These are phyloP conservation scores for Termitomyces sp. DNA, from an alignment of 768 basidiomycete species.

Conservation along the genomic window DNA sequence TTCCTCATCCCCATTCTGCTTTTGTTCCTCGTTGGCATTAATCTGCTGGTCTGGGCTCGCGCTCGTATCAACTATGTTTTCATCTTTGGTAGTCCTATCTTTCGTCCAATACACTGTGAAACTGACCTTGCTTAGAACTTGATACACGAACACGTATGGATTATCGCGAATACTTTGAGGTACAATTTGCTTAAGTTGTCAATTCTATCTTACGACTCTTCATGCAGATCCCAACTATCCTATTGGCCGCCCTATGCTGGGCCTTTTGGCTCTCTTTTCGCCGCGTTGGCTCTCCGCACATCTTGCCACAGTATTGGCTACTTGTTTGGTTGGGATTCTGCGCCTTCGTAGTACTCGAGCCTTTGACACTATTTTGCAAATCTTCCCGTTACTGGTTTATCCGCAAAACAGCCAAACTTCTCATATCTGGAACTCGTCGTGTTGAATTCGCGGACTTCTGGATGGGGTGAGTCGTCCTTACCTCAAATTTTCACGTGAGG, in stretches of 20 bases:
- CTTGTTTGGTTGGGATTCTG: conserved; percentile 75
- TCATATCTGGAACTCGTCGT: conserved; percentile 62
- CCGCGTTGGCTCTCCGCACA: conserved; percentile 47
- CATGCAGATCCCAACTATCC: conserved; percentile 69
- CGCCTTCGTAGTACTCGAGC: conserved; percentile 63
- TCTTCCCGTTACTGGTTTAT: conserved; percentile 82
- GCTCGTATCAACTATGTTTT: conserved; percentile 91
- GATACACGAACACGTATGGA: conserved; percentile 71
- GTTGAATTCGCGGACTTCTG: conserved; percentile 93
- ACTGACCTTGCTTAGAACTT: conserved; percentile 46
- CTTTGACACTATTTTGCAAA: conserved; percentile 63
- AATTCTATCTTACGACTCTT: conserved; percentile 6
- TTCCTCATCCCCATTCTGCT: conserved; percentile 75
- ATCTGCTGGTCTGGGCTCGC: conserved; percentile 73
- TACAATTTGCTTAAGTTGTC: conserved; percentile 20
- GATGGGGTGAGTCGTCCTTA: conserved; percentile 61
- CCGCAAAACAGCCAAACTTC: conserved; percentile 55
- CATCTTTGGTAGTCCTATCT: conserved; percentile 64
- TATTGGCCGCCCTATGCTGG: conserved; percentile 72
- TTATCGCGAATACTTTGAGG: conserved; percentile 67
- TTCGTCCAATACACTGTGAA: not conserved
- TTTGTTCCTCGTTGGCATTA: conserved; percentile 75
- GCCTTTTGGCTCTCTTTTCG: conserved; percentile 85
- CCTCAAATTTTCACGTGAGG: not conserved
- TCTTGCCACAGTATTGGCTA: conserved; percentile 75